Evolutionary conservation across 2,329 filamentous ascomycete species (phyloP), one percentile per base, ranked within the genome.

Genomic region (Paraphaeosphaeria minitans): DNA sequence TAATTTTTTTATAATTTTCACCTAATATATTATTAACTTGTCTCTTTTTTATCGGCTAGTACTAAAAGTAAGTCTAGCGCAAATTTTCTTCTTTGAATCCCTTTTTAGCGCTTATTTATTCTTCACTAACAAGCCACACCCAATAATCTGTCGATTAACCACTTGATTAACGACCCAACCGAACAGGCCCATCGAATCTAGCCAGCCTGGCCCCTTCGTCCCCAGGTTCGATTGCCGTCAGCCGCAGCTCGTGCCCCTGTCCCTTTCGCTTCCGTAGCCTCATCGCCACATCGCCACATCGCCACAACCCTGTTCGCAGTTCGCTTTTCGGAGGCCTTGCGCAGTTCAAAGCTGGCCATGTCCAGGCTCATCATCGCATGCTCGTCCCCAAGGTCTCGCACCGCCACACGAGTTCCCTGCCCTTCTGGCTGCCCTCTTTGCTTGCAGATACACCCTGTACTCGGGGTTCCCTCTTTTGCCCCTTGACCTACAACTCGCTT

Each of bases 151-250:
- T n/a, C n/a, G n/a, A n/a, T n/a, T n/a, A n/a, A n/a, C n/a, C n/a
- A n/a, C n/a, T n/a, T n/a, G n/a, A n/a, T n/a, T n/a, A n/a, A n/a
- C n/a, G n/a, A n/a, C n/a, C n/a, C n/a, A n/a, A n/a, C n/a, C n/a
- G n/a, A n/a, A n/a, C n/a, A n/a, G n/a, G n/a, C n/a, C n/a, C n/a
- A n/a, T n/a, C n/a, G n/a, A 5, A 43, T 29, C 50, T 37, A 53
- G 37, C 29, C 50, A 43, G 50, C 39, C 27, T 27, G 39, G 27
- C 19, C 51, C 39, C 29, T 31, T 12, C 29, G 13, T 12, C 27
- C 51, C 51, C 51, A 53, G 41, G 39, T 53, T 31, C 29, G 10
- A 31, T 6, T 31, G 29, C 9, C 46, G 51, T 53, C 51, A 53
- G 51, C 51, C 51, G 39, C 41, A 53, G 27, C 37, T 43, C 35